Evolutionary conservation across 1,284 basidiomycete species (phyloP).

Genomic region (Ceratorhiza oryzae-sativae): DNA sequence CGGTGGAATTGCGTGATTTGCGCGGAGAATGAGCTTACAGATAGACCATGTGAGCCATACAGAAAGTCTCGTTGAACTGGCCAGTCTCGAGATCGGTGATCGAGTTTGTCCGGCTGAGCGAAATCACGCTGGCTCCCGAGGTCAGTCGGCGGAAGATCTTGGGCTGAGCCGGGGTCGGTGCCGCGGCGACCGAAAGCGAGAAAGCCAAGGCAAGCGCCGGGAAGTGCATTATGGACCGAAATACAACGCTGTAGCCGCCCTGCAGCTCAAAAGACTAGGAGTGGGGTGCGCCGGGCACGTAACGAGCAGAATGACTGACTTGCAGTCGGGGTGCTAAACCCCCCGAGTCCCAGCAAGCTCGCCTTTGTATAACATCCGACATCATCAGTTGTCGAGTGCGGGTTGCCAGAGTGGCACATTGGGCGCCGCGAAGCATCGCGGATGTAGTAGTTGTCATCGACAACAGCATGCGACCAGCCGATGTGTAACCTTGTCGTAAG

Average conservation of each 20-base stretch:
- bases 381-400: slow-evolving; percentile 11
- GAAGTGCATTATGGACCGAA: not conserved
- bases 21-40: slow-evolving; percentile 6
- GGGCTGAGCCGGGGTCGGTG: slow-evolving; percentile 30
- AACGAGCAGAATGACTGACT: slow-evolving; percentile 8
- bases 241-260: slow-evolving; percentile 13
- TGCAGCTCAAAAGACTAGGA: slow-evolving; percentile 14
- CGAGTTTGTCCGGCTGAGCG: slow-evolving; percentile 38
- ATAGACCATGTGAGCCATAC: slow-evolving; percentile 36
- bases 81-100: slow-evolving; percentile 29
- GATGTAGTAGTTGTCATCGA: not conserved
- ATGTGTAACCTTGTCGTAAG: too few species aligned
- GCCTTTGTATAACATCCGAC: not conserved
- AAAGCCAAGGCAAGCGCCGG: not conserved
- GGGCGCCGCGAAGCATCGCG: slow-evolving; percentile 10
- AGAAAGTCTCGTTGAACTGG: slow-evolving; percentile 36
- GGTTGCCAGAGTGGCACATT: not conserved
- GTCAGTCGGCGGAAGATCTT: slow-evolving; percentile 32
- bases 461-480: not conserved
- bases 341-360: not conserved
- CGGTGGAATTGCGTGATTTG: slow-evolving; percentile 3
- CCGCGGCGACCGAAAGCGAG: not conserved
- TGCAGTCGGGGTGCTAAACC: too few species aligned
- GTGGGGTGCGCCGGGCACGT: slow-evolving; percentile 32
- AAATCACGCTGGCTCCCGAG: slow-evolving; percentile 2